Conservation (phyloP, 1,139 yeast species). For the Wickerhamiella infanticola region DNA sequence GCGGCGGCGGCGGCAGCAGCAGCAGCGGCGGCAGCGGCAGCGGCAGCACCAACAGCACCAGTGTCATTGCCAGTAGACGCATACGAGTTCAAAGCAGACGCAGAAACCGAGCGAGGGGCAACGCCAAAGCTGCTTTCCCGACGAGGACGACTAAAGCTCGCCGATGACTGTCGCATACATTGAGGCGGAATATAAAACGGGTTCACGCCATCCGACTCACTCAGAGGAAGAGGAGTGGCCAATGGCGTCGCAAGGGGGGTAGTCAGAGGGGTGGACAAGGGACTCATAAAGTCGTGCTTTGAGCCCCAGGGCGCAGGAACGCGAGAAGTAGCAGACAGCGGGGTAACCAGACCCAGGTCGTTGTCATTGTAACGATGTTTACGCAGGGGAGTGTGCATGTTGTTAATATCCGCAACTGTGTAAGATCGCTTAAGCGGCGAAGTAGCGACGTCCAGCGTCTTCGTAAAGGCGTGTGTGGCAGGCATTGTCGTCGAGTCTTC, state of each 20-base stretch:
- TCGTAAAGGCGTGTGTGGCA: not conserved
- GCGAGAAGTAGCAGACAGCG: not conserved
- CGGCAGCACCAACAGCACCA: constrained; percentile 5
- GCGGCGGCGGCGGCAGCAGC: constrained; percentile 8
- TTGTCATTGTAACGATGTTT: not conserved
- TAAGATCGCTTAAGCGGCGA: not conserved
- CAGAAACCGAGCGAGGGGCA: not conserved
- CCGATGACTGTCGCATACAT: constrained; percentile 16
- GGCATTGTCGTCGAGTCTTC: not conserved
- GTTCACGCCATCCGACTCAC: constrained; percentile 16
- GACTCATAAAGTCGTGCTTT: not conserved
- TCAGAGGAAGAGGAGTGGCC: constrained; percentile 5
- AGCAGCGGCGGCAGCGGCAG: constrained; percentile 6
- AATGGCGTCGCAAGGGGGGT: constrained; percentile 12
- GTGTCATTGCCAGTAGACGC: constrained; percentile 3
- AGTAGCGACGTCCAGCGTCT: not conserved
- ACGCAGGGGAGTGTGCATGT: not conserved
- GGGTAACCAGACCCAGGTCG: not conserved
- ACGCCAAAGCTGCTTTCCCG: not conserved
- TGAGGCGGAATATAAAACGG: constrained; percentile 25
- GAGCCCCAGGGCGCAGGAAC: not conserved
- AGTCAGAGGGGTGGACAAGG: constrained; percentile 9
- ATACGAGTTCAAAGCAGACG: constrained; percentile 3
- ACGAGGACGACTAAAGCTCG: not conserved
- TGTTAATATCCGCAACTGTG: not conserved